phyloP scores from a whole-genome alignment of 306 rosid genomes.

The Quillaja saponaria region DNA sequence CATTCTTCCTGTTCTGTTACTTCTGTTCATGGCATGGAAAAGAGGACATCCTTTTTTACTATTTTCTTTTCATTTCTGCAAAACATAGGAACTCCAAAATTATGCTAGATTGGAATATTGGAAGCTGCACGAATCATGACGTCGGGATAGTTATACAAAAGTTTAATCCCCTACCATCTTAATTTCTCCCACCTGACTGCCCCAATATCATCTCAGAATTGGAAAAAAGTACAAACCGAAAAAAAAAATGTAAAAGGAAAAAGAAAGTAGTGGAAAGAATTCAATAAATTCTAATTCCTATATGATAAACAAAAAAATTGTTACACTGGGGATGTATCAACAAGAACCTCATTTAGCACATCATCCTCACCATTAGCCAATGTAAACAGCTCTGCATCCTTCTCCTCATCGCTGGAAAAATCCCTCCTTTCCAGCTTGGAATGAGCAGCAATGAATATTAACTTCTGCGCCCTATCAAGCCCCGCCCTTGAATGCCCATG shows the following conservation, averaged over 20 bases:
- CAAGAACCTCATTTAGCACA: constrained; percentile 61
- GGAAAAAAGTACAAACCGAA: constrained; percentile 36
- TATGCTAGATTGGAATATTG: constrained; percentile 40
- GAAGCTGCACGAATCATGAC: constrained; percentile 41
- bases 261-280: constrained; percentile 60
- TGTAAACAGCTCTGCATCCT: constrained; percentile 51
- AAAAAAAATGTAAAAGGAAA: constrained; percentile 5
- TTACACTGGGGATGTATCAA: constrained; percentile 55
- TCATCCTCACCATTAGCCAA: constrained; percentile 51
- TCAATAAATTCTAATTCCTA: constrained; percentile 62
- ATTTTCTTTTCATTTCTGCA: constrained; percentile 17
- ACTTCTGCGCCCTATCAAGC: constrained; percentile 50
- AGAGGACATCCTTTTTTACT: constrained; percentile 37
- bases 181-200: constrained; percentile 38
- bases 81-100: constrained; percentile 46
- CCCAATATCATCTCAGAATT: constrained; percentile 47
- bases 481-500: constrained; percentile 50
- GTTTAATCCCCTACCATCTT: constrained; percentile 40
- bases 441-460: constrained; percentile 70
- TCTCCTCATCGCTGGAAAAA: constrained; percentile 49
- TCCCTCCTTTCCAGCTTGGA: constrained; percentile 55
- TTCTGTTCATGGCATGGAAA: constrained; percentile 37
- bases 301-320: constrained; percentile 35
- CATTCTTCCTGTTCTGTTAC: constrained; percentile 36
- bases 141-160: constrained; percentile 38